Evolutionary conservation across 331 rosid genomes (phyloP), one percentile per base, ranked within the genome.

Genomic region (Stylosanthes scabra): DNA sequence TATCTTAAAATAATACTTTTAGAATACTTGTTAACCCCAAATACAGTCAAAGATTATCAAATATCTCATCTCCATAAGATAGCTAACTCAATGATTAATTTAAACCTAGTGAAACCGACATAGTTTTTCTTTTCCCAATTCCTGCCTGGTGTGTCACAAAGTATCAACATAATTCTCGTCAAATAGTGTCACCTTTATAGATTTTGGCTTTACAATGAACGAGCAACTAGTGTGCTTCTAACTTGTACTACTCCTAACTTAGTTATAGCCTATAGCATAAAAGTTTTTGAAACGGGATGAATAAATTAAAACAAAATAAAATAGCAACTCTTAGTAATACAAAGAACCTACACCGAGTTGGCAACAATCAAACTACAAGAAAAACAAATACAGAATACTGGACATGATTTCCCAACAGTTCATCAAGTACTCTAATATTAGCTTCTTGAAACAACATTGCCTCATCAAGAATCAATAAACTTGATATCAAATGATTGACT

Each of bases 401-500:
- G 15, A 69, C 64, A 40, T 39, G 45, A 68, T 57, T 71, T 71
- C 44, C 55, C 75, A 25, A 63, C 27, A 39, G 52, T 68, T 39
- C 46, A 29, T 61, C 70, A 34, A 77, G 52, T 52, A 68, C 45
- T 57, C 46, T 59, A 39, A 59, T 28, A 65, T 75, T 42, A 25
- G 63, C 52, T 68, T 64, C 60, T 54, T 40, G 59, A 54, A 70
- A 66, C 46, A 40, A 63, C 55, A 40, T 55, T 66, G 71, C 62
- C 69, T 10, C 71, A 51, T 91, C 86, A 93, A 52, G 91, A 91
- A 82, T 95, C 97, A 37, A 95, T 92, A 72, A 95, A 92, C 76
- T 91, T 88, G 45, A 95, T 88, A 84, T 92, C 99, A 13, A 95
- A 95, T 74, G 97, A 83, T 57, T 84, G 89, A 77, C 90, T 94